These are phyloP conservation scores for Suillus ampliporus DNA, from an alignment of 768 basidiomycete genomes.

Conservation along the genomic window DNA sequence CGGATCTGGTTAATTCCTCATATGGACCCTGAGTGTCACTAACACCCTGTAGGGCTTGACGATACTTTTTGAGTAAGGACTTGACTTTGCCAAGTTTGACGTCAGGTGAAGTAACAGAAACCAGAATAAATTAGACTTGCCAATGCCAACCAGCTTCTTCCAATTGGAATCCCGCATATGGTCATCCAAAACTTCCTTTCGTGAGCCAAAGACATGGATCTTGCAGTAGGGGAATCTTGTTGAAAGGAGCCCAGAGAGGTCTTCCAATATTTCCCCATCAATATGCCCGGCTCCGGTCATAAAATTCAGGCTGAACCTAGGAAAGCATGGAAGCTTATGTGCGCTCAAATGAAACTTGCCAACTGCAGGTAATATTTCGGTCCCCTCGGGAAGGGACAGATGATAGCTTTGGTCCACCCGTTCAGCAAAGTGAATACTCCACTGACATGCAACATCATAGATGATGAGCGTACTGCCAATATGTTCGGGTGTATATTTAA, in stretches of 20 bases:
- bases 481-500: too few species aligned
- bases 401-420: conserved; percentile 1
- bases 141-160: conserved; percentile 35
- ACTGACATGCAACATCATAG: too few species aligned
- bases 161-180: conserved; percentile 39
- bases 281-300: conserved; percentile 36
- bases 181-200: conserved; percentile 21
- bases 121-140: conserved; percentile 11
- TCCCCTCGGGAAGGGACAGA: neutral
- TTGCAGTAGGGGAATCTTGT: conserved; percentile 23
- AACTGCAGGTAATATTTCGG: conserved; percentile 22
- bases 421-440: conserved; percentile 17
- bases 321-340: conserved; percentile 31
- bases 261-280: conserved; percentile 42
- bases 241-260: neutral
- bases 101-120: too few species aligned
- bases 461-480: too few species aligned
- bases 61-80: conserved; percentile 1
- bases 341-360: conserved; percentile 39
- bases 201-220: conserved; percentile 29
- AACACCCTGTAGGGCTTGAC: conserved; percentile 1
- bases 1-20: neutral
- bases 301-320: conserved; percentile 30
- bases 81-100: too few species aligned
- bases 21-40: conserved; percentile 8